Evolutionary conservation across 1,139 yeast species (phyloP), one percentile per base, ranked within the genome.

Genomic region (Meyerozyma elateridarum): DNA sequence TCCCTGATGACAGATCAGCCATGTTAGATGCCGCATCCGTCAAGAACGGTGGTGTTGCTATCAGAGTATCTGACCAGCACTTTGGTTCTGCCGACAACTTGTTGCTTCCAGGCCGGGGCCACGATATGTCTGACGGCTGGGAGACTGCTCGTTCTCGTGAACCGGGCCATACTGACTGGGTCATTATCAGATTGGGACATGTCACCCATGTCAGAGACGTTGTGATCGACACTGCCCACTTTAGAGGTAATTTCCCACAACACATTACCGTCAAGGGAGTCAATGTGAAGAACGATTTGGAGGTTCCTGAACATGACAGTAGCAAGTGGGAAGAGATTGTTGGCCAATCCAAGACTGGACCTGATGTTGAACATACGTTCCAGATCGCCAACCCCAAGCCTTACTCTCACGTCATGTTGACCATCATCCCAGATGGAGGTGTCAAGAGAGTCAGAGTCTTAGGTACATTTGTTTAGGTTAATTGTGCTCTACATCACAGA

Each of bases 71-170:
- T 2, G 96, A 89, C 60, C 95, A 89, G 61, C 96, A 88, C 60
- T 89, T 89, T 52, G 95, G 96, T 24, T 73, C 88, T 26, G 95
- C 89, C 24, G 93, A 84, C 55, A 89, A 89, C 59, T 66, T 89
- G 43, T 63, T 89, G 36, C 69, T 91, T 37, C 96, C 96, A 4
- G 97, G 97, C 8, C 76, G 96, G 41, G 98, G 98, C 30, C 76
- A 71, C 46, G 96, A 89, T 57, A 89, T 91, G 97, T 79, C 94
- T 30, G 96, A 91, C 51, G 98, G 98, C 11, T 89, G 97, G 97
- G 97, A 89, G 57, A 89, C 97, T n/a, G 76, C 76, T 45, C 76
- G 97, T 53, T 85, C 96, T 1, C 73, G 97, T 55, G 70, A 64
- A 13, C 73, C 79, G 4, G 89, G 85, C 25, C 97, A 89, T 55